phyloP scores from a whole-genome alignment of 2,329 filamentous ascomycete genomes.

The Fusarium marasasianum region DNA sequence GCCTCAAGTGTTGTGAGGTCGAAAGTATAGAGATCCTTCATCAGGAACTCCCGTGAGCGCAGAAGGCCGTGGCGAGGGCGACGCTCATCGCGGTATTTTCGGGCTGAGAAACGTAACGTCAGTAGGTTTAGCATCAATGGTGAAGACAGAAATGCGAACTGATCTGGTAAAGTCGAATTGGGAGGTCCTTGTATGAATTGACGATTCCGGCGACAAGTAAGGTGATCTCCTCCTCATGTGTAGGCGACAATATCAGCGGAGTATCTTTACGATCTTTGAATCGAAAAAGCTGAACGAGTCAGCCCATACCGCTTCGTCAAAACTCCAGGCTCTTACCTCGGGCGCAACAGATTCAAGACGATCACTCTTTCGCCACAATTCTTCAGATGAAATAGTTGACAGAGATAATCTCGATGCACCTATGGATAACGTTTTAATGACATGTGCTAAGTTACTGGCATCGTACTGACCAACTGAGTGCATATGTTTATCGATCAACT shows the following conservation, averaged over 20 bases:
- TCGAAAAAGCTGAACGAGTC: conserved; percentile 72
- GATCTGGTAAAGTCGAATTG: conserved; percentile 89
- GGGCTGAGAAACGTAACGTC: conserved; percentile 59
- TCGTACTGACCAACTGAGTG: conserved; percentile 66
- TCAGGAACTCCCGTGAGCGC: conserved; percentile 89
- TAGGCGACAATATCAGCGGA: conserved; percentile 83
- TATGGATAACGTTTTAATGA: conserved; percentile 42
- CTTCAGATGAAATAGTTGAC: conserved; percentile 85
- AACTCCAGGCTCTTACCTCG: conserved; percentile 65
- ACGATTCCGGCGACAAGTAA: conserved; percentile 76
- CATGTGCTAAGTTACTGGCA: neutral
- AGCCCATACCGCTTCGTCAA: conserved; percentile 22
- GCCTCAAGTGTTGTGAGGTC: conserved; percentile 75
- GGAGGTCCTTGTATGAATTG: conserved; percentile 86
- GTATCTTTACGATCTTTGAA: conserved; percentile 81
- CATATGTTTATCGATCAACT: conserved; percentile 91
- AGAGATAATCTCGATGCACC: conserved; percentile 84
- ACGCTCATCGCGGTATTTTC: conserved; percentile 94
- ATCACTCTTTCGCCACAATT: conserved; percentile 85
- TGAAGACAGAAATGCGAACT: conserved; percentile 54
- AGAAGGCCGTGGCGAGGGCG: conserved; percentile 89
- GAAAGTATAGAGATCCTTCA: conserved; percentile 99
- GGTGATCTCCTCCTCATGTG: conserved; percentile 97
- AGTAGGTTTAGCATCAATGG: conserved; percentile 6
- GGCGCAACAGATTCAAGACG: conserved; percentile 75